A percentile compares a stretch with the other conserved stretches of the same genome.
These are phyloP conservation scores for Colletotrichum filicis DNA, from an alignment of 2,329 filamentous ascomycete genomes.

Conservation along the genomic window DNA sequence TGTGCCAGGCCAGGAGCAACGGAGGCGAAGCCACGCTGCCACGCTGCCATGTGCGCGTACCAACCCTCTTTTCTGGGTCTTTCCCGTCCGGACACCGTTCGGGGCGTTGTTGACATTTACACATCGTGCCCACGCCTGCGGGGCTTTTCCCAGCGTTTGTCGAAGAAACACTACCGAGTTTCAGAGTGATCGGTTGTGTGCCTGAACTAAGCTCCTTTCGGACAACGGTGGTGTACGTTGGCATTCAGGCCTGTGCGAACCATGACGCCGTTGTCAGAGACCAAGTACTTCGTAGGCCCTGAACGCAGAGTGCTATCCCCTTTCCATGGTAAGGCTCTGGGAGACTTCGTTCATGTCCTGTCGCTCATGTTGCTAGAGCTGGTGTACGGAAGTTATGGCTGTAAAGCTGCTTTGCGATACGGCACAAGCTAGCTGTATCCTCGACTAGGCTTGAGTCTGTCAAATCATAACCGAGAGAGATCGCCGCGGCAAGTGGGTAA, in stretches of 20 bases:
- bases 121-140: neutral
- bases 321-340: neutral
- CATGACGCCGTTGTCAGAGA: neutral
- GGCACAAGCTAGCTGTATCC: neutral
- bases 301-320: neutral
- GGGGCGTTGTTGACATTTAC: slow-evolving; percentile 10
- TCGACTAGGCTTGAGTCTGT: neutral
- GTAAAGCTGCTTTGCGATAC: neutral
- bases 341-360: no score
- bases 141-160: slow-evolving; percentile 29
- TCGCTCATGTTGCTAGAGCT: no score
- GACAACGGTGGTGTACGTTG: neutral
- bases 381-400: neutral
- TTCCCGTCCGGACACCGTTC: slow-evolving; percentile 3
- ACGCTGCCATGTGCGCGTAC: slow-evolving; percentile 30
- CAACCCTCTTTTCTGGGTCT: slow-evolving; percentile 18
- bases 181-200: slow-evolving; percentile 34
- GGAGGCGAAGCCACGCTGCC: slow-evolving; percentile 1
- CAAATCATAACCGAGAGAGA: neutral
- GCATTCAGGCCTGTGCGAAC: slow-evolving; percentile 17
- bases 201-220: slow-evolving; percentile 30
- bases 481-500: neutral
- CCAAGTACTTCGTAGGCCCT: neutral
- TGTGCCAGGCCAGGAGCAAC: neutral
- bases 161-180: slow-evolving; percentile 35